phyloP scores from a whole-genome alignment of 2,329 filamentous ascomycete genomes.

The Xylaria sp. region DNA sequence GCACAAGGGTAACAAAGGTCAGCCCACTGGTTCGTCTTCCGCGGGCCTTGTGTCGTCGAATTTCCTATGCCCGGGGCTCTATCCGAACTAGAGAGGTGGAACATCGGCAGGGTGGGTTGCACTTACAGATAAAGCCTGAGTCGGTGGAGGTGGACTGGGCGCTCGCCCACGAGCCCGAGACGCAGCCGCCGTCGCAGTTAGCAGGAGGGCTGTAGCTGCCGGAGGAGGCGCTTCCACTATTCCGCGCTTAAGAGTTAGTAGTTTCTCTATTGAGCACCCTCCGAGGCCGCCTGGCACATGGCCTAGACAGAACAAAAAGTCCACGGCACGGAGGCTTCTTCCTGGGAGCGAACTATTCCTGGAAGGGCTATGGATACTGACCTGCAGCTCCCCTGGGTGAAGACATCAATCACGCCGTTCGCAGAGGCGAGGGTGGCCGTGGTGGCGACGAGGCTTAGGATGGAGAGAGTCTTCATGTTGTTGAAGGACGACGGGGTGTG shows the following conservation, averaged over 20 bases:
- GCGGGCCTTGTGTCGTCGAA: neutral
- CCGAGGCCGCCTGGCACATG: no score
- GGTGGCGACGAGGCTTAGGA: neutral
- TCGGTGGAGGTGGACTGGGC: neutral
- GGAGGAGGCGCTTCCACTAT: neutral
- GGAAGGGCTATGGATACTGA: no score
- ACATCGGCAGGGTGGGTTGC: neutral
- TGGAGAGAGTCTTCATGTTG: constrained; percentile 2
- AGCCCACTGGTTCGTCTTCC: neutral
- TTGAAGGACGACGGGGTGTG: neutral
- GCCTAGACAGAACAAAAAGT: no score
- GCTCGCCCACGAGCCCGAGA: neutral
- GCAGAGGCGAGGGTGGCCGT: neutral
- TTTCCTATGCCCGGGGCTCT: no score
- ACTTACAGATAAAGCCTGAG: neutral
- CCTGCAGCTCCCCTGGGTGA: neutral
- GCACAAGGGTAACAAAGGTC: neutral
- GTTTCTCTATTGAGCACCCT: no score
- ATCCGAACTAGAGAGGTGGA: neutral
- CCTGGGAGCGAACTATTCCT: no score
- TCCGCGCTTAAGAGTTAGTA: no score
- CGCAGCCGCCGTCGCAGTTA: neutral
- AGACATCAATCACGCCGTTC: constrained; percentile 1
- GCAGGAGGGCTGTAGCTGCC: neutral
- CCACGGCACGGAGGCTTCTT: no score